Conservation (phyloP, 768 basidiomycete species). For the Rhizopogon salebrosus region DNA sequence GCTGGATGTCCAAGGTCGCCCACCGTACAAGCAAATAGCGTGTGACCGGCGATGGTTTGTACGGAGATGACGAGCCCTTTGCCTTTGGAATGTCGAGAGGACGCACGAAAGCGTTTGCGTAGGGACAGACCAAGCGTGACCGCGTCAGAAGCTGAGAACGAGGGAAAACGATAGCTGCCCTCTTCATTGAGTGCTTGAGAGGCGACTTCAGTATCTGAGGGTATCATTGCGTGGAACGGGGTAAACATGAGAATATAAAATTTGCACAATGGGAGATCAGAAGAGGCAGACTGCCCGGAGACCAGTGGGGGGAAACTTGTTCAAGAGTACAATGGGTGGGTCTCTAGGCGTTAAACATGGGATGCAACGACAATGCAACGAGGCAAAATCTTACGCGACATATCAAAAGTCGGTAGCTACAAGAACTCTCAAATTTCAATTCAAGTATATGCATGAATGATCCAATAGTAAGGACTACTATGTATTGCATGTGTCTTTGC, state of each 20-base stretch:
- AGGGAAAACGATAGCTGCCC: slow-evolving; percentile 59
- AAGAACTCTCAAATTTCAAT: not conserved
- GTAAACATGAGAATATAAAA: slow-evolving; percentile 46
- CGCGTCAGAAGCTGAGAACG: slow-evolving; percentile 74
- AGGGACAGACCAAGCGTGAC: slow-evolving; percentile 76
- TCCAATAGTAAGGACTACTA: too few species aligned
- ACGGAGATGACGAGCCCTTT: slow-evolving; percentile 80
- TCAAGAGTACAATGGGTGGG: not conserved
- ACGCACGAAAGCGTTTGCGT: slow-evolving; percentile 77
- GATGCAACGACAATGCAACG: too few species aligned
- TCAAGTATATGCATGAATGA: not conserved
- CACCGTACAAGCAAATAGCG: slow-evolving; percentile 77
- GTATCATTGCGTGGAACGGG: slow-evolving; percentile 55
- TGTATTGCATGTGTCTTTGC: too few species aligned
- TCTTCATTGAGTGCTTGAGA: slow-evolving; percentile 70
- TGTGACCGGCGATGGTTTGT: slow-evolving; percentile 74
- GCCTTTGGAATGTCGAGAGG: slow-evolving; percentile 65
- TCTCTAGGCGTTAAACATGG: not conserved
- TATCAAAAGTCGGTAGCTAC: not conserved
- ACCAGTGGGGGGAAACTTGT: not conserved
- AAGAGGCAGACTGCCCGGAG: not conserved
- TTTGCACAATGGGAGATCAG: not conserved
- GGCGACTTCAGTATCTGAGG: slow-evolving; percentile 69
- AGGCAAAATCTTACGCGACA: not conserved
- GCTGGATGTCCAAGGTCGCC: slow-evolving; percentile 68